Conservation (phyloP, 2,329 filamentous ascomycete genomes). For the Microsporum audouinii region DNA sequence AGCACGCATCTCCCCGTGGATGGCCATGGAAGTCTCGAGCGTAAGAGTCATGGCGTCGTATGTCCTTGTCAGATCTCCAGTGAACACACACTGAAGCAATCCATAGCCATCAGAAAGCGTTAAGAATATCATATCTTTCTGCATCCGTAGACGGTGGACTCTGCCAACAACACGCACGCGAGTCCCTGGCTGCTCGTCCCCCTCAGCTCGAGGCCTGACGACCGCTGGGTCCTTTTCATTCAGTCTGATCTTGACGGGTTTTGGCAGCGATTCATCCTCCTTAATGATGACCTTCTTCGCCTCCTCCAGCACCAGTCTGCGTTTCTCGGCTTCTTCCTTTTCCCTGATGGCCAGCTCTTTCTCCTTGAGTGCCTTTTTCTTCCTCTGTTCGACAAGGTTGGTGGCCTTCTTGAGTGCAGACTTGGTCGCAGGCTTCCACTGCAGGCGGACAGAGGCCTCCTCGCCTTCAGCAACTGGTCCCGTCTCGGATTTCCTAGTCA, state of each 20-base stretch:
- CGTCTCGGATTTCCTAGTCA: slow-evolving; percentile 56
- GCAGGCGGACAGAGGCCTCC: slow-evolving; percentile 51
- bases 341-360: slow-evolving; percentile 60
- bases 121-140: slow-evolving; percentile 78
- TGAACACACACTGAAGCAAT: slow-evolving; percentile 72
- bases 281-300: slow-evolving; percentile 64
- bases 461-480: slow-evolving; percentile 50
- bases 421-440: slow-evolving; percentile 75
- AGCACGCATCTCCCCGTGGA: slow-evolving; percentile 72
- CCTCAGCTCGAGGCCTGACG: slow-evolving; percentile 43
- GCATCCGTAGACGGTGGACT: slow-evolving; percentile 67
- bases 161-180: slow-evolving; percentile 71
- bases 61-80: slow-evolving; percentile 74
- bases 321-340: slow-evolving; percentile 60
- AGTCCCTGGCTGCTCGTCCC: slow-evolving; percentile 52
- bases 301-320: slow-evolving; percentile 62
- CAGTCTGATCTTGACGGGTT: slow-evolving; percentile 64
- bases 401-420: slow-evolving; percentile 75
- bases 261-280: slow-evolving; percentile 62
- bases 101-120: slow-evolving; percentile 78
- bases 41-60: slow-evolving; percentile 81
- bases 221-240: slow-evolving; percentile 54
- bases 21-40: slow-evolving; percentile 73
- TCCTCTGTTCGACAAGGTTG: slow-evolving; percentile 60
- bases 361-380: slow-evolving; percentile 76